These are phyloP conservation scores for Lentinula raphanica DNA, from an alignment of 768 basidiomycete species.

Conservation along the genomic window DNA sequence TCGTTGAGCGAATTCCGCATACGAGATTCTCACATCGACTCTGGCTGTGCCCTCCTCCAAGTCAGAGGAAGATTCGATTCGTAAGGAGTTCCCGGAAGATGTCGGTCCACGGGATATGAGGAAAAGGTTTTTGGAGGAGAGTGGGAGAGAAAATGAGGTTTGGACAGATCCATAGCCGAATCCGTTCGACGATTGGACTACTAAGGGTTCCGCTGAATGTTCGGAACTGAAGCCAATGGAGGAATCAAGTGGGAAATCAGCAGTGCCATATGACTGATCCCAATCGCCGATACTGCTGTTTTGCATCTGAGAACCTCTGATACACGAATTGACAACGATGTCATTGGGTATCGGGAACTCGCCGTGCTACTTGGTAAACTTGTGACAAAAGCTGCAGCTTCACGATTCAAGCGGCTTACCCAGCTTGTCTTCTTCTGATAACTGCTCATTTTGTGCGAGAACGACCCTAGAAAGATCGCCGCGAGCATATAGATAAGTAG, in stretches of 20 bases:
- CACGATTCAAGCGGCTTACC: background rate
- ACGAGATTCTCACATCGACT: constrained; percentile 11
- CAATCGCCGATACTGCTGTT: background rate
- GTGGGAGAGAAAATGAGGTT: background rate
- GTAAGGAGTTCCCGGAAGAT: constrained; percentile 13
- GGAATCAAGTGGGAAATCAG: background rate
- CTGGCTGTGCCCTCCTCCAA: constrained; percentile 4
- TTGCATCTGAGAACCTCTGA: constrained; percentile 1
- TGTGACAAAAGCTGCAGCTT: no score
- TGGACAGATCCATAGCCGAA: background rate
- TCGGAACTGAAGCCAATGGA: background rate
- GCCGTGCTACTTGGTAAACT: background rate
- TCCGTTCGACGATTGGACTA: background rate
- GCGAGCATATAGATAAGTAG: constrained; percentile 1
- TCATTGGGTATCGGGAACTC: background rate
- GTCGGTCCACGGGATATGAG: constrained; percentile 27
- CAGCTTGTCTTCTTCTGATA: background rate
- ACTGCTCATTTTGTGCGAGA: background rate
- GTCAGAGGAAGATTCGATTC: constrained; percentile 9
- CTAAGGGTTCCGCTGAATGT: background rate
- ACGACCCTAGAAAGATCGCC: background rate
- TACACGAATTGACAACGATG: background rate
- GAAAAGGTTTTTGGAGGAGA: constrained; percentile 17
- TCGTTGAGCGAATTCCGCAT: constrained; percentile 9
- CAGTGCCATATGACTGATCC: background rate